Evolutionary conservation across 2,329 filamentous ascomycete species (phyloP).

Genomic region (Bipolaris zeicola): DNA sequence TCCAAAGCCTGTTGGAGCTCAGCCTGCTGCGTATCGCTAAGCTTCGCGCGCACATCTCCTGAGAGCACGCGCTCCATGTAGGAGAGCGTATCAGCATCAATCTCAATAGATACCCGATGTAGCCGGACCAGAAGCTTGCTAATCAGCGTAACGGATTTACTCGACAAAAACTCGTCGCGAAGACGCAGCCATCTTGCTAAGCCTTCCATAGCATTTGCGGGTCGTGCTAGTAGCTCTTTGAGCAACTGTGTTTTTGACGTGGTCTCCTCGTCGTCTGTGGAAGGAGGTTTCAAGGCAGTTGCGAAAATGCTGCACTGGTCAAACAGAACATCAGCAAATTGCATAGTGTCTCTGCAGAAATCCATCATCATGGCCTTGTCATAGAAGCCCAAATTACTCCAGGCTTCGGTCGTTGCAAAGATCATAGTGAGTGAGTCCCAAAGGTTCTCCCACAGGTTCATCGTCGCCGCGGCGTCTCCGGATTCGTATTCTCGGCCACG

Average conservation of each 20-base stretch:
- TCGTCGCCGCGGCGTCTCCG: conserved; percentile 68
- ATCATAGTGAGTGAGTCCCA: conserved; percentile 83
- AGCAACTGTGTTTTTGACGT: conserved; percentile 46
- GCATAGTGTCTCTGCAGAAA: conserved; percentile 93
- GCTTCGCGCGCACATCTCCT: conserved; percentile 72
- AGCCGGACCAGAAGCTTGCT: conserved; percentile 82
- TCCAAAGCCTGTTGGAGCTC: conserved; percentile 72
- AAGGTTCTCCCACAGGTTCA: conserved; percentile 80
- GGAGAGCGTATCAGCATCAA: conserved; percentile 64
- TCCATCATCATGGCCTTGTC: conserved; percentile 78
- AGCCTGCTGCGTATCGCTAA: conserved; percentile 81
- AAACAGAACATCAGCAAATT: conserved; percentile 85
- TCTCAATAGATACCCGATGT: conserved; percentile 74
- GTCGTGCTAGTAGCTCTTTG: conserved; percentile 66
- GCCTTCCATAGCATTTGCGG: conserved; percentile 66
- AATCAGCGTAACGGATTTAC: conserved; percentile 79
- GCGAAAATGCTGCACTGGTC: conserved; percentile 84
- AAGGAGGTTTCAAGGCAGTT: conserved; percentile 63
- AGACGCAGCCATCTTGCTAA: conserved; percentile 90
- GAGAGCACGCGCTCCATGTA: conserved; percentile 71
- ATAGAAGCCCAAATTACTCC: conserved; percentile 74
- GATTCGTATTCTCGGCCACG: conserved; percentile 62
- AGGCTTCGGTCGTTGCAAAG: conserved; percentile 81
- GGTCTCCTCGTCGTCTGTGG: conserved; percentile 43
- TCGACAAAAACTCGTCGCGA: conserved; percentile 83